Percentiles rank a stretch among this genome's conserved stretches.
These are phyloP conservation scores for Xylaria digitata DNA, from an alignment of 2,329 filamentous ascomycete genomes.

Conservation along the genomic window DNA sequence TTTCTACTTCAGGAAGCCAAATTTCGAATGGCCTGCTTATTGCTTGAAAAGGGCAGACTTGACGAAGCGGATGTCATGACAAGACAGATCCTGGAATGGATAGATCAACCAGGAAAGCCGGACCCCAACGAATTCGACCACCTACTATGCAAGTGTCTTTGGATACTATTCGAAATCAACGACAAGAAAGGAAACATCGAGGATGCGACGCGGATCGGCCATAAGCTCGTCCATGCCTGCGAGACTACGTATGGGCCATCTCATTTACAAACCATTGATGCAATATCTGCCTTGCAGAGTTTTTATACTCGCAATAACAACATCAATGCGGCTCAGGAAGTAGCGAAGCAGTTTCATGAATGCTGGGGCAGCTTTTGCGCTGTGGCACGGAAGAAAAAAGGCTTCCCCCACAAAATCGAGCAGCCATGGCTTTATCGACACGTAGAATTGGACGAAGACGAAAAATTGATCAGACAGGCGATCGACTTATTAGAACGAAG, in stretches of 20 bases:
- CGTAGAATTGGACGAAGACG: conserved; percentile 44
- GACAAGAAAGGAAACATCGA: conserved; percentile 39
- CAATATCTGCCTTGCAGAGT: conserved; percentile 45
- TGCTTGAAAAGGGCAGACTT: conserved; percentile 38
- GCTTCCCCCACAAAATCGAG: conserved; percentile 45
- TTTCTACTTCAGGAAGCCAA: conserved; percentile 46
- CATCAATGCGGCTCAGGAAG: conserved; percentile 32
- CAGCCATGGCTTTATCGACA: conserved; percentile 47
- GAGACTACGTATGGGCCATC: conserved; percentile 41
- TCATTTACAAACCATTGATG: conserved; percentile 48
- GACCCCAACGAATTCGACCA: conserved; percentile 34
- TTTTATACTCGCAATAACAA: conserved; percentile 40
- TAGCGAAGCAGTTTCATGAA: conserved; percentile 39
- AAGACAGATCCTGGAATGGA: conserved; percentile 42
- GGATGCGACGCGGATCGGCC: conserved; percentile 41
- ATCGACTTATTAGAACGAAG: conserved; percentile 44
- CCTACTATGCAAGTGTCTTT: conserved; percentile 45
- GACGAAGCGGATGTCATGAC: conserved; percentile 40
- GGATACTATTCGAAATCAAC: conserved; percentile 45
- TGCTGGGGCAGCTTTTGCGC: conserved; percentile 40
- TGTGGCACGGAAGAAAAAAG: conserved; percentile 27
- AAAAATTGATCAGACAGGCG: conserved; percentile 41
- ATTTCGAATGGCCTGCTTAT: conserved; percentile 43
- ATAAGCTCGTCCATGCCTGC: conserved; percentile 41
- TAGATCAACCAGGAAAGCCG: conserved; percentile 35